Percentiles rank a stretch among this genome's conserved stretches.
Evolutionary conservation across 164 flowering plant species (phyloP).

Genomic region (Piper longum): DNA sequence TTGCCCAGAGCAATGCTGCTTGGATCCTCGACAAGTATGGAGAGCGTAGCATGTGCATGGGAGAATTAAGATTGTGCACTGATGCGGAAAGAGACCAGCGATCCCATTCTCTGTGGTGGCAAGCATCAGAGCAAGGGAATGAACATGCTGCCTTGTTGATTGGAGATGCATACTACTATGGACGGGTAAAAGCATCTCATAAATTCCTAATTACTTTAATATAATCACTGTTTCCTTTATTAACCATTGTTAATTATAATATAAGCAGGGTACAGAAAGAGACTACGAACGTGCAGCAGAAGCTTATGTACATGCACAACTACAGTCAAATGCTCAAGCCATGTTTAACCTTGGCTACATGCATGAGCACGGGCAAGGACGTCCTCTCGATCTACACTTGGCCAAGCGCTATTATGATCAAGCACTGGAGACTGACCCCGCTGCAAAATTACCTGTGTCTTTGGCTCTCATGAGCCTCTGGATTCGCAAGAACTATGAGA

Average conservation of each 20-base stretch:
- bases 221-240: neutral
- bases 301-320: conserved; percentile 89
- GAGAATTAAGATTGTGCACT: conserved; percentile 81
- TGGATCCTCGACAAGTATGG: conserved; percentile 98
- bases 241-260: neutral
- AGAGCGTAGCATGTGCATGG: conserved; percentile 89
- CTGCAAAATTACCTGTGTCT: conserved; percentile 79
- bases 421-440: conserved; percentile 64
- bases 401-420: conserved; percentile 98
- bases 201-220: neutral
- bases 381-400: conserved; percentile 91
- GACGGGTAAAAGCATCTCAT: conserved; percentile 41
- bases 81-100: conserved; percentile 80
- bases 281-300: conserved; percentile 96
- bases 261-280: conserved; percentile 69
- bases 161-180: conserved; percentile 99
- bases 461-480: conserved; percentile 86
- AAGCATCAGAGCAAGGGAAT: conserved; percentile 99
- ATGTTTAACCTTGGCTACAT: conserved; percentile 98
- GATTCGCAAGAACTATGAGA: conserved; percentile 66
- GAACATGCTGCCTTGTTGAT: conserved; percentile 97
- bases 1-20: conserved; percentile 97
- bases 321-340: conserved; percentile 91
- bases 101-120: conserved; percentile 97
- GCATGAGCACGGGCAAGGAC: conserved; percentile 98